Evolutionary conservation across 1,139 yeast genomes (phyloP).

Genomic region (Geotrichum candidum): DNA sequence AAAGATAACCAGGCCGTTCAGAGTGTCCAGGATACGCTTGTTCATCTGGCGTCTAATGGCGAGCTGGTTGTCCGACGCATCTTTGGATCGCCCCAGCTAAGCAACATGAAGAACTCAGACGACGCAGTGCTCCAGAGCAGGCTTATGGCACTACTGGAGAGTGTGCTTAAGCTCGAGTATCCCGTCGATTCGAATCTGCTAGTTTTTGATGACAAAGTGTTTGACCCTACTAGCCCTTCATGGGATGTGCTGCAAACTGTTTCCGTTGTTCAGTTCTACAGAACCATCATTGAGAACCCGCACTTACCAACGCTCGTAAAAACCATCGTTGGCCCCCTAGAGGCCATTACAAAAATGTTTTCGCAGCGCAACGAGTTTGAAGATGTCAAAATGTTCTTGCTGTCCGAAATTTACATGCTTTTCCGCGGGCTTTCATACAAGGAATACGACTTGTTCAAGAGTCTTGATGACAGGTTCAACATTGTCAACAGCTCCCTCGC

Average conservation of each 20-base stretch:
- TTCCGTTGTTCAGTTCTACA: conserved; percentile 25
- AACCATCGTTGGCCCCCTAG: conserved; percentile 18
- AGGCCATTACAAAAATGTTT: conserved; percentile 21
- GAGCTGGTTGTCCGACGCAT: conserved; percentile 25
- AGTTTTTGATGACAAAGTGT: conserved; percentile 11
- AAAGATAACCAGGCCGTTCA: conserved; percentile 8
- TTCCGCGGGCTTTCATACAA: conserved; percentile 24
- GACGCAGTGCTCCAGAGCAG: conserved; percentile 22
- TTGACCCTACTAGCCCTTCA: conserved; percentile 8
- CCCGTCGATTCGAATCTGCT: conserved; percentile 20
- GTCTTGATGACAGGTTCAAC: conserved; percentile 21
- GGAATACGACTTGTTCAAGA: conserved; percentile 21
- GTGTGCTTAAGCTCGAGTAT: conserved; percentile 19
- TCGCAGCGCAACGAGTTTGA: conserved; percentile 14
- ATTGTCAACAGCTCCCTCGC: conserved; percentile 15
- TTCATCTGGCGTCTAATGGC: conserved; percentile 21
- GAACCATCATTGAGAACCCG: conserved; percentile 19
- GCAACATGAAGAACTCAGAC: conserved; percentile 16
- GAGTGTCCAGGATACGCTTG: conserved; percentile 17
- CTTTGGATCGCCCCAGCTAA: conserved; percentile 22
- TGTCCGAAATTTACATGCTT: conserved; percentile 23
- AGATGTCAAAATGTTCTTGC: conserved; percentile 20
- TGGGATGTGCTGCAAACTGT: conserved; percentile 21
- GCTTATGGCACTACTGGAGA: conserved; percentile 23
- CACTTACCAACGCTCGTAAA: conserved; percentile 19